Evolutionary conservation across 768 basidiomycete genomes (phyloP).

Genomic region (Rhodotorula paludigena): DNA sequence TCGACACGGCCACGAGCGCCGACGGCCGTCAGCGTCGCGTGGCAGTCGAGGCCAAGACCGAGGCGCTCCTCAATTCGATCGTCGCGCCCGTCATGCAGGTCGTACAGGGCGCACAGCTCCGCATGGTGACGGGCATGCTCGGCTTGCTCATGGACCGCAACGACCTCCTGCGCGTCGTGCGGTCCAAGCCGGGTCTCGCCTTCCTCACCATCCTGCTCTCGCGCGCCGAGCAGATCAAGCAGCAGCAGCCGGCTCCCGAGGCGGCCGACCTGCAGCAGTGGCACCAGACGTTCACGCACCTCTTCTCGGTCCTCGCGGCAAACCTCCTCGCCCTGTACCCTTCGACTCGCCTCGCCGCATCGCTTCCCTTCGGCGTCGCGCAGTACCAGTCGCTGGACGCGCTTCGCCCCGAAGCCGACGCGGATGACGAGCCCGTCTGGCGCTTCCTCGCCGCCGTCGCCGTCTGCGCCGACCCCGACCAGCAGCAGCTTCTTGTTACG

Average conservation of each 20-base stretch:
- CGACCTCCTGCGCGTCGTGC: conserved; percentile 65
- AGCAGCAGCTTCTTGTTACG: conserved; percentile 81
- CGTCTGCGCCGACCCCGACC: conserved; percentile 67
- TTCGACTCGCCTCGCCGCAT: conserved; percentile 63
- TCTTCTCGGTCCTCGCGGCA: conserved; percentile 53
- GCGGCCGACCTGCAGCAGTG: conserved; percentile 48
- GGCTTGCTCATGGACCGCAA: conserved; percentile 75
- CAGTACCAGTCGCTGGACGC: conserved; percentile 40
- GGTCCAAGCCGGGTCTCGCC: conserved; percentile 86
- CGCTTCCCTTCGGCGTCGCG: conserved; percentile 49
- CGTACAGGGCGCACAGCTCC: conserved; percentile 69
- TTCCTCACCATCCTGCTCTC: conserved; percentile 85
- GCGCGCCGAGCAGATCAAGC: conserved; percentile 86
- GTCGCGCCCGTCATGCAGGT: conserved; percentile 80
- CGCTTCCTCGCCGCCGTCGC: conserved; percentile 86
- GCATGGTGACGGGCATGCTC: conserved; percentile 78
- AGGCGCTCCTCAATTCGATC: conserved; percentile 77
- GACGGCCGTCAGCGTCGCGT: conserved; percentile 44
- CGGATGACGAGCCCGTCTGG: conserved; percentile 78
- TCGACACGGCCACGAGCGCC: conserved; percentile 67
- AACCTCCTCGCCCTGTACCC: conserved; percentile 80
- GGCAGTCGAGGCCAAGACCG: conserved; percentile 73
- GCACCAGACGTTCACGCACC: conserved; percentile 80
- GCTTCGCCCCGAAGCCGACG: conserved; percentile 59
- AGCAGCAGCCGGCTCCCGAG: conserved; percentile 57